Percentiles rank a stretch among this genome's conserved stretches.
Conservation (phyloP, 441 rosid genomes). For the California macrophylla region DNA sequence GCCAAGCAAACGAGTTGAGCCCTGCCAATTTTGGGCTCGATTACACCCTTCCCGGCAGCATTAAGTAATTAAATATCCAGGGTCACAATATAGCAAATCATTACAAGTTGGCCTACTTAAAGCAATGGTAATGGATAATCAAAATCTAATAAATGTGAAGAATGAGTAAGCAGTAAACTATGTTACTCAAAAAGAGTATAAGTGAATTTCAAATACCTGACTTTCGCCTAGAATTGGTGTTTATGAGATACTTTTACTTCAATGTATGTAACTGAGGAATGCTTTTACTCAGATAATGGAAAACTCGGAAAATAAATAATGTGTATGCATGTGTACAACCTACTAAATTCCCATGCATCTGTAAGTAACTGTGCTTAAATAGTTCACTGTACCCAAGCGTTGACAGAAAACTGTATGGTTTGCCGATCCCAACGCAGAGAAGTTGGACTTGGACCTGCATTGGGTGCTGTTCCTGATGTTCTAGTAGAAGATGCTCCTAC, state of each 20-base stretch:
- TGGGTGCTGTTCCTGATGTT: conserved; percentile 46
- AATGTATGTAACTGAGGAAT: not conserved
- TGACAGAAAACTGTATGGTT: conserved; percentile 87
- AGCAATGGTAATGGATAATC: conserved; percentile 1
- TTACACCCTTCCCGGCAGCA: not conserved
- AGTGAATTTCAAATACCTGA: too few relatives aligned
- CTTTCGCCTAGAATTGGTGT: not conserved
- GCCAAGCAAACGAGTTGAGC: too few relatives aligned
- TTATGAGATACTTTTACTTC: not conserved
- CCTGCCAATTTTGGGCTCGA: not conserved
- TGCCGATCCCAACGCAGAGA: conserved; percentile 75
- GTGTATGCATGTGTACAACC: not conserved
- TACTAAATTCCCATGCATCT: not conserved
- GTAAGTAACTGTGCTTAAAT: not conserved
- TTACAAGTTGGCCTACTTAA: not conserved
- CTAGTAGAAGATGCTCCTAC: conserved; percentile 59
- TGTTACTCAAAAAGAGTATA: not conserved
- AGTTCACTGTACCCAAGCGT: conserved; percentile 70
- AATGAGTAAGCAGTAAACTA: not conserved
- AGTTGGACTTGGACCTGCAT: conserved; percentile 43
- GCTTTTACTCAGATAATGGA: not conserved
- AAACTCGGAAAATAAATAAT: not conserved
- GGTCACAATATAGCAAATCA: not conserved
- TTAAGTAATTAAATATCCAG: not conserved
- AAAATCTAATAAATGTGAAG: not conserved